These are phyloP conservation scores for Alternaria novae-zelandiae DNA, from an alignment of 2,329 filamentous ascomycete species.

Conservation along the genomic window DNA sequence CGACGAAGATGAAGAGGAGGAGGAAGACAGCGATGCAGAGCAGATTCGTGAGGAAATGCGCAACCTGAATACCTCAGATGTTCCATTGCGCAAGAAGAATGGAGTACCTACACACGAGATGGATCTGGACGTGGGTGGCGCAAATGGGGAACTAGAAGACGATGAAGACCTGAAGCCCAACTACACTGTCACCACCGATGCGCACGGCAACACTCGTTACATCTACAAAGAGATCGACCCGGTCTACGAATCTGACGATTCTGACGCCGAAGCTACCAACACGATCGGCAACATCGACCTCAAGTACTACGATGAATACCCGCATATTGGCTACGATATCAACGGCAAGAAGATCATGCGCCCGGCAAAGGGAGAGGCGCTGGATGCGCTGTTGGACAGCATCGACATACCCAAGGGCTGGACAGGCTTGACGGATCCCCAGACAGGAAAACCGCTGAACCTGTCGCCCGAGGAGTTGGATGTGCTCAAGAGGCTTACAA, in stretches of 20 bases:
- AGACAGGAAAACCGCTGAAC: conserved; percentile 90
- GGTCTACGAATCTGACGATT: conserved; percentile 94
- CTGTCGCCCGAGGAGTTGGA: conserved; percentile 88
- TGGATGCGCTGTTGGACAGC: conserved; percentile 92
- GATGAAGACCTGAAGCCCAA: conserved; percentile 53
- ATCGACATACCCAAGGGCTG: conserved; percentile 97
- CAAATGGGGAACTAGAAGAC: conserved; percentile 36
- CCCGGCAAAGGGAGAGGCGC: conserved; percentile 88
- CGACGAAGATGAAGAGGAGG: conserved; percentile 40
- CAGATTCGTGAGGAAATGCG: conserved; percentile 54
- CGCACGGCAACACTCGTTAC: conserved; percentile 89
- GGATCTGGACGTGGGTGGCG: conserved; percentile 14
- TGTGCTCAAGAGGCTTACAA: conserved; percentile 84
- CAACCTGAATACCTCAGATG: conserved; percentile 48
- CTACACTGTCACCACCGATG: conserved; percentile 73
- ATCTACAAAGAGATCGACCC: conserved; percentile 94
- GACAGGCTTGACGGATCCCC: conserved; percentile 93
- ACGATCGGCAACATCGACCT: conserved; percentile 95
- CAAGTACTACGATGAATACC: conserved; percentile 95
- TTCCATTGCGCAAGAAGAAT: conserved; percentile 21
- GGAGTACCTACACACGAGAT: conserved; percentile 23
- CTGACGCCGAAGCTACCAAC: conserved; percentile 80
- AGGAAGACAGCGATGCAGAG: conserved; percentile 49
- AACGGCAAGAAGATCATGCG: conserved; percentile 98
- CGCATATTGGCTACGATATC: conserved; percentile 98